These are phyloP conservation scores for Lactarius trivialis DNA, from an alignment of 768 basidiomycete species.

Conservation along the genomic window DNA sequence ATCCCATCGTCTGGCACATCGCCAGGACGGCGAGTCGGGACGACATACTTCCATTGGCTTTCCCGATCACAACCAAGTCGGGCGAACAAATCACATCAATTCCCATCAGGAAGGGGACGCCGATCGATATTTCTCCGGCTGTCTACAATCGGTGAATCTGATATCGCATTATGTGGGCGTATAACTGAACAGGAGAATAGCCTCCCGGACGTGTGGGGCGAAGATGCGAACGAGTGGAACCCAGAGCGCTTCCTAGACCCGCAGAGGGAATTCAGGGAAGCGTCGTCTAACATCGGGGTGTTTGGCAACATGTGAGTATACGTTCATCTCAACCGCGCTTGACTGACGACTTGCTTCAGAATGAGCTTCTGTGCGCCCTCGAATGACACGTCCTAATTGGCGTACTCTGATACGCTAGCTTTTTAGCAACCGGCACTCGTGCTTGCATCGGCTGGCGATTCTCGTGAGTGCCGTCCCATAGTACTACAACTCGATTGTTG, in stretches of 20 bases:
- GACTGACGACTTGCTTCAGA: background rate
- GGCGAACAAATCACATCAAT: slow-evolving; percentile 6
- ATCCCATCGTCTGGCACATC: background rate
- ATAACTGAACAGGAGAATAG: background rate
- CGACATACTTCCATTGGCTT: slow-evolving; percentile 3
- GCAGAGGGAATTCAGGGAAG: background rate
- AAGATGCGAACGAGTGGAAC: slow-evolving; percentile 7
- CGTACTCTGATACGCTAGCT: background rate
- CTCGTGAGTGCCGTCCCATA: background rate
- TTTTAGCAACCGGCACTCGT: background rate
- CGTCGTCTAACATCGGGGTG: background rate
- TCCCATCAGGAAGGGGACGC: slow-evolving; percentile 7
- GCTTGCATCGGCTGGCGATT: slow-evolving; percentile 1
- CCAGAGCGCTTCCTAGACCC: slow-evolving; percentile 10
- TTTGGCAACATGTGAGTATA: slow-evolving; percentile 5
- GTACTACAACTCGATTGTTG: background rate
- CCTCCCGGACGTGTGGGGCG: slow-evolving; percentile 3
- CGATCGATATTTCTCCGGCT: background rate
- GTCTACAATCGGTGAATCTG: slow-evolving; percentile 7
- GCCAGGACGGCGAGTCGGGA: background rate
- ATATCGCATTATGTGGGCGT: background rate
- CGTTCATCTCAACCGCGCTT: background rate
- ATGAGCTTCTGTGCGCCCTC: slow-evolving; percentile 8
- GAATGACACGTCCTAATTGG: background rate
- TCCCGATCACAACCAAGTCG: slow-evolving; percentile 8